A percentile compares a stretch with the other conserved stretches of the same genome.
phyloP scores from a whole-genome alignment of 2,329 filamentous ascomycete species.

The Zymoseptoria ardabiliae region DNA sequence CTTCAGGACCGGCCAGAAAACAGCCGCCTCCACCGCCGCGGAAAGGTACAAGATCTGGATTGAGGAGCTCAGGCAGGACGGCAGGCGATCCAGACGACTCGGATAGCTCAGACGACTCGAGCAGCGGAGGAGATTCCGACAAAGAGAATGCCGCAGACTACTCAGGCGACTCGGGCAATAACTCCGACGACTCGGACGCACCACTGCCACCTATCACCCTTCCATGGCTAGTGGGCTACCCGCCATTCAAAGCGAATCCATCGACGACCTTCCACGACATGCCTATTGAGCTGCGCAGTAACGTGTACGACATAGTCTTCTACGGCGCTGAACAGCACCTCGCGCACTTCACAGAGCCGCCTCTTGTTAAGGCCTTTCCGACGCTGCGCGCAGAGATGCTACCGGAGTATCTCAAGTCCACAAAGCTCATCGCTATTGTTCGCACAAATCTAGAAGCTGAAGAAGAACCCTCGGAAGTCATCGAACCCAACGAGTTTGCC shows the following conservation, averaged over 20 bases:
- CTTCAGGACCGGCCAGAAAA: too few relatives aligned
- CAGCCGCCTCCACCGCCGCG: too few relatives aligned
- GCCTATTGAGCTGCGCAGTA: not conserved
- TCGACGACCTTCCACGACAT: not conserved
- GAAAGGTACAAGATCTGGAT: too few relatives aligned
- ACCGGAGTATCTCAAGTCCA: not conserved
- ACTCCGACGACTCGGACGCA: not conserved
- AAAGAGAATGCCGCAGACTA: too few relatives aligned
- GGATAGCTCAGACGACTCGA: too few relatives aligned
- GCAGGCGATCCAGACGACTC: too few relatives aligned
- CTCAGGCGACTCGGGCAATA: not conserved
- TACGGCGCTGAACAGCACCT: not conserved
- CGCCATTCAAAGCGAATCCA: not conserved
- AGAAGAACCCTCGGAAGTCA: not conserved
- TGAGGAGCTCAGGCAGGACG: too few relatives aligned
- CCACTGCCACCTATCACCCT: not conserved
- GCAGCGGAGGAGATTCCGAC: too few relatives aligned
- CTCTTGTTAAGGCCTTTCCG: not conserved
- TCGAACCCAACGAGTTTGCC: not conserved
- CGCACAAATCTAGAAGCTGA: not conserved
- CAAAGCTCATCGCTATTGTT: not conserved
- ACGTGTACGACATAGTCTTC: not conserved
- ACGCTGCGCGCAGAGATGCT: not conserved
- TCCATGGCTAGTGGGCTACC: not conserved
- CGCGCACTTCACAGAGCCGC: not conserved